A percentile compares a stretch with the other conserved stretches of the same genome.
These are phyloP conservation scores for Heliocybe sulcata DNA, from an alignment of 1,284 basidiomycete species.

Conservation along the genomic window DNA sequence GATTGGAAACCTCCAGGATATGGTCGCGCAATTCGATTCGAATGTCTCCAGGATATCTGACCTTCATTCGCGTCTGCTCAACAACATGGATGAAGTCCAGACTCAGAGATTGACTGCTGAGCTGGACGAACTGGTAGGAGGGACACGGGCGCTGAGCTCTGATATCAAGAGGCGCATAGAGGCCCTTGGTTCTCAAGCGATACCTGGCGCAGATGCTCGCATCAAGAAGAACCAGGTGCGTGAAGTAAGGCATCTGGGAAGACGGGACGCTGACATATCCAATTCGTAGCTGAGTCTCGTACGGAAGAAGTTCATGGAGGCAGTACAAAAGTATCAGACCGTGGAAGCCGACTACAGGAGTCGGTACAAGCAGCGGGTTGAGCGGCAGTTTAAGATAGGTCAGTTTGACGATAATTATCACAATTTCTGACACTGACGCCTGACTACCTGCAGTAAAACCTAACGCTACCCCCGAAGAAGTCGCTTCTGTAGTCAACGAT, in stretches of 20 bases:
- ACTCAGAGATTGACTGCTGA: constrained; percentile 37
- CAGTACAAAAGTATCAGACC: constrained; percentile 82
- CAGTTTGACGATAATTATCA: constrained; percentile 14
- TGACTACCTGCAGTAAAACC: constrained; percentile 69
- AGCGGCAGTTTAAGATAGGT: constrained; percentile 95
- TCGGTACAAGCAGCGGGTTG: constrained; percentile 92
- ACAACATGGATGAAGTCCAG: constrained; percentile 43
- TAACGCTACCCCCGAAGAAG: constrained; percentile 88
- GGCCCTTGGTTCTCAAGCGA: constrained; percentile 31
- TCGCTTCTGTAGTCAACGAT: constrained; percentile 82
- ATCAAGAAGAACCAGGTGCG: constrained; percentile 68
- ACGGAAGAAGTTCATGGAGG: constrained; percentile 79
- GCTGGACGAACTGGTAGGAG: constrained; percentile 48
- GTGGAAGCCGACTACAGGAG: constrained; percentile 91
- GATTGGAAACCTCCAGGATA: constrained; percentile 51
- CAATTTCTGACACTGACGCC: not conserved
- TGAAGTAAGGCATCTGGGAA: not conserved
- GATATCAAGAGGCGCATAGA: constrained; percentile 62
- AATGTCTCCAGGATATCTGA: constrained; percentile 54
- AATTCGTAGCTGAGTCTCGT: constrained; percentile 57
- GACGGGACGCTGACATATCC: not conserved
- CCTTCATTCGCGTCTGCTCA: constrained; percentile 52
- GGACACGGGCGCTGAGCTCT: constrained; percentile 59
- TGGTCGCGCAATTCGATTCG: constrained; percentile 43
- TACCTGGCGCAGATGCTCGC: constrained; percentile 42